Percentiles rank a stretch among this genome's conserved stretches.
These are phyloP conservation scores for Kodamaea leandrae DNA, from an alignment of 805 yeast species.

Conservation along the genomic window DNA sequence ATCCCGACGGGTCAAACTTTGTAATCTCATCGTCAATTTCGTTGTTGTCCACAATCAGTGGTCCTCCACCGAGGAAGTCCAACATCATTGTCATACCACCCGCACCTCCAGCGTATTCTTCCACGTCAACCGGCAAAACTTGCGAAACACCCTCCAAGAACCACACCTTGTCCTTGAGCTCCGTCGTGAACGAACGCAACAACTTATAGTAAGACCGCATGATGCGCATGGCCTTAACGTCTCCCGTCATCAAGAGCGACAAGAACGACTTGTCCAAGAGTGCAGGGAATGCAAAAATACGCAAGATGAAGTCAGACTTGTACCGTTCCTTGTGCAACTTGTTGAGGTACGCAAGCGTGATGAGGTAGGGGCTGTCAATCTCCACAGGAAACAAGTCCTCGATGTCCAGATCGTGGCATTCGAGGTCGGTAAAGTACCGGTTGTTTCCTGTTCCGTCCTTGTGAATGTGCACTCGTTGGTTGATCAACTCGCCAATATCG, in stretches of 20 bases:
- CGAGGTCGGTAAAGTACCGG: slow-evolving; percentile 52
- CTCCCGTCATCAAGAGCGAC: slow-evolving; percentile 78
- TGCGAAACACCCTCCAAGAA: slow-evolving; percentile 87
- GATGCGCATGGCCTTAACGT: slow-evolving; percentile 82
- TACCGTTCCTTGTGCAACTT: slow-evolving; percentile 77
- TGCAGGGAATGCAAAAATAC: slow-evolving; percentile 93
- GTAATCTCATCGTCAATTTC: slow-evolving; percentile 40
- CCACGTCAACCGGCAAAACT: slow-evolving; percentile 88
- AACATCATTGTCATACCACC: slow-evolving; percentile 93
- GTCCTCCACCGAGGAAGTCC: slow-evolving; percentile 76
- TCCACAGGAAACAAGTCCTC: slow-evolving; percentile 85
- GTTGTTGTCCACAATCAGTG: slow-evolving; percentile 37
- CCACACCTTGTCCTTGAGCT: slow-evolving; percentile 90
- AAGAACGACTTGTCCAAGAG: slow-evolving; percentile 77
- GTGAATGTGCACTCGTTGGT: slow-evolving; percentile 32
- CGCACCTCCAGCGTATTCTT: slow-evolving; percentile 80
- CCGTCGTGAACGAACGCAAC: slow-evolving; percentile 76
- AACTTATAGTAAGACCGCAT: slow-evolving; percentile 85
- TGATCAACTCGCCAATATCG: slow-evolving; percentile 75
- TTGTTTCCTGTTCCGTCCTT: slow-evolving; percentile 23
- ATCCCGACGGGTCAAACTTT: slow-evolving; percentile 44
- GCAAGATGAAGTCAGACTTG: slow-evolving; percentile 78
- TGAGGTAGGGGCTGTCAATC: slow-evolving; percentile 76
- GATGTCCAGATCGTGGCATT: slow-evolving; percentile 83
- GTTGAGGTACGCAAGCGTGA: slow-evolving; percentile 83